These are phyloP conservation scores for Zoysia pacifica DNA, from an alignment of 176 grass and related monocot genomes.

Conservation along the genomic window DNA sequence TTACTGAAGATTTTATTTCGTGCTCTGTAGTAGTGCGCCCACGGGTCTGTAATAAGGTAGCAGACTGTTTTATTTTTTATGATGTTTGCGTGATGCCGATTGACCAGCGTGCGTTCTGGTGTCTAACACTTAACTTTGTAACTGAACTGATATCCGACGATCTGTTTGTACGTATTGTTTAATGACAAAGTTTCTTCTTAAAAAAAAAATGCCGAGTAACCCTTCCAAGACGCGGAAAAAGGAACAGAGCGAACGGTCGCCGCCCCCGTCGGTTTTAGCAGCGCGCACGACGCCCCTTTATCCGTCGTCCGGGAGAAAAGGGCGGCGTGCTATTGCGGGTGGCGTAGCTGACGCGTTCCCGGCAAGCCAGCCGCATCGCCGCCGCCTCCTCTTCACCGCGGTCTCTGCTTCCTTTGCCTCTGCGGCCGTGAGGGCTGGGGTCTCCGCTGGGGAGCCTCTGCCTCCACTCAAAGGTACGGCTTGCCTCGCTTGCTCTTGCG, in stretches of 20 bases:
- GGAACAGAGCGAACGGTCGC: slow-evolving; percentile 23
- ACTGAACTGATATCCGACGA: no score
- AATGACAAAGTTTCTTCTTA: no score
- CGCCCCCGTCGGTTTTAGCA: slow-evolving; percentile 32
- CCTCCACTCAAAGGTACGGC: slow-evolving; percentile 36
- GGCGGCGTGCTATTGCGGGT: background rate
- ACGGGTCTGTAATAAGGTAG: no score
- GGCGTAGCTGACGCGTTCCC: background rate
- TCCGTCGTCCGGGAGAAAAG: background rate
- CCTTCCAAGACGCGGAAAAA: slow-evolving; percentile 24
- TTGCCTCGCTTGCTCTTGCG: slow-evolving; percentile 5
- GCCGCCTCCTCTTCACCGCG: background rate
- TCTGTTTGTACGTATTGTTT: no score
- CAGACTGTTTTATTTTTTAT: no score
- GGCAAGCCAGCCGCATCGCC: slow-evolving; percentile 23
- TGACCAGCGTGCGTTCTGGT: no score
- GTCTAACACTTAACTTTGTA: no score
- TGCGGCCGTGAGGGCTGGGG: slow-evolving; percentile 13
- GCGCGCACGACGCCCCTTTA: slow-evolving; percentile 40
- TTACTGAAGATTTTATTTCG: no score
- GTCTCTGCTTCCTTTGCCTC: background rate
- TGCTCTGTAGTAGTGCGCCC: no score
- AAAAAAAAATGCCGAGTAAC: no score
- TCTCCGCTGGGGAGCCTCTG: slow-evolving; percentile 8
- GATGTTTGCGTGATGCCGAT: no score